Base-by-base conservation (phyloP, 768 basidiomycete genomes). In the Coprinopsis sp. region DNA sequence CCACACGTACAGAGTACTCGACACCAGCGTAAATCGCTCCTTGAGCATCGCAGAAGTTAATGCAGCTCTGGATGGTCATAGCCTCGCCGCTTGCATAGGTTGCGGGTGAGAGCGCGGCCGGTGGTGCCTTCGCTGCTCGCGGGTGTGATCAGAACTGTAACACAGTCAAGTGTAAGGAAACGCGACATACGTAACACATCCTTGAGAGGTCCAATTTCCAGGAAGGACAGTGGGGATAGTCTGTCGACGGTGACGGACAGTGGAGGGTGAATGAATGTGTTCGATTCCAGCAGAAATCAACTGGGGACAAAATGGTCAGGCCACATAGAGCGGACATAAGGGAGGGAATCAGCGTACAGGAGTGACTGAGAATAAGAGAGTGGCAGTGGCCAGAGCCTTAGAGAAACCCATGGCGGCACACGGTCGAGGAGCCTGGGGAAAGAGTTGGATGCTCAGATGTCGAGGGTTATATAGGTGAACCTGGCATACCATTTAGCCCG, bases 21-120 rank as follows among this genome's bases (percentile, higher is more conserved):
- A 80, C 72, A 12, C 88, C 88, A 14, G 87, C 84, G 53, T 77
- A 87, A 48, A 82, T 63, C 58, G 70, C 86, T 7, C 61, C 53
- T 45, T 69, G 61, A n/a, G 64, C 41, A 27, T 70, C 64, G 58
- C 77, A 79, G 55, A 73, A 79, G 16, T 51, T 55, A 50, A 77
- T 71, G 54, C 77, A 79, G 1, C 59, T 57, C 51, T 74, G 72
- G 23, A 80, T 70, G 3, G 87, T 88, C 82, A 89, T 87, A 19
- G 63, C 64, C 4, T 62, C 67, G 13, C 73, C 61, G 54, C 71
- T 70, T 12, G 70, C 63, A 50, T 66, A 78, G 3, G 68, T 61
- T 1, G 74, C 65, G 12, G 5, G 66, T 63, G 33, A 90, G 73
- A 0, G 87, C 78, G 22, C 88, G 81, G 6, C 69, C 62, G 14